phyloP scores from a whole-genome alignment of 176 grass and related monocot genomes.

The Leersia perrieri region DNA sequence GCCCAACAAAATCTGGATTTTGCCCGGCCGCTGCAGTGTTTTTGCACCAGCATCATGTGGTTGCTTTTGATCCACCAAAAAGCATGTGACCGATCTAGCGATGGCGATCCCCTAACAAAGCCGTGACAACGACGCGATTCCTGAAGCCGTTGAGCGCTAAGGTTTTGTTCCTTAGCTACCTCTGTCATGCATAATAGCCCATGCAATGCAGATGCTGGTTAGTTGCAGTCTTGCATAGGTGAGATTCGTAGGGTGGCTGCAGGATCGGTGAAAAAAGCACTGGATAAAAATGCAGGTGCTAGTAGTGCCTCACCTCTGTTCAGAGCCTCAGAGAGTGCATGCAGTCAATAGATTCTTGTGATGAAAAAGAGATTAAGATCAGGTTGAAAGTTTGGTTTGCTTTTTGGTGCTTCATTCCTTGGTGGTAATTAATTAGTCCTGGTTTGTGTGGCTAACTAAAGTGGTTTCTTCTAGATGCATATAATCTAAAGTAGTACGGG shows the following conservation, averaged over 20 bases:
- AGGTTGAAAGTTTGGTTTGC: slow-evolving; percentile 29
- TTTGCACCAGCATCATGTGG: background rate
- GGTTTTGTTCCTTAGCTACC: background rate
- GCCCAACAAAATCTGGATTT: background rate
- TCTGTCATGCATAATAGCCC: background rate
- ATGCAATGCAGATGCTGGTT: slow-evolving; percentile 40
- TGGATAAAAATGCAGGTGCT: background rate
- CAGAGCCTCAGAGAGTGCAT: slow-evolving; percentile 14
- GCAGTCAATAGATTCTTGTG: slow-evolving; percentile 32
- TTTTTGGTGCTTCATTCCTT: slow-evolving; percentile 12
- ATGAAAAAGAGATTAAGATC: background rate
- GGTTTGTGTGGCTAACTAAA: slow-evolving; percentile 1
- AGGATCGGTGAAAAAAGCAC: background rate
- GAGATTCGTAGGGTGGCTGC: slow-evolving; percentile 28
- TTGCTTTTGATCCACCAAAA: slow-evolving; percentile 33
- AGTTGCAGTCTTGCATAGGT: slow-evolving; percentile 1
- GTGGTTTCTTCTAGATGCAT: slow-evolving; percentile 3
- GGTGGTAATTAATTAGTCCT: background rate
- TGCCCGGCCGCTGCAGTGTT: background rate
- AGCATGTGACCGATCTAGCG: slow-evolving; percentile 46
- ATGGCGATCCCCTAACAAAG: slow-evolving; percentile 43
- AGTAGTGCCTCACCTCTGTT: background rate
- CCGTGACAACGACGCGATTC: slow-evolving; percentile 33
- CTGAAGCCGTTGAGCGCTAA: background rate
- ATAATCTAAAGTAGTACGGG: slow-evolving; percentile 10